Percentiles rank a stretch among this genome's conserved stretches.
phyloP scores from a whole-genome alignment of 2,329 filamentous ascomycete species.

The Rhynchosporium agropyri region DNA sequence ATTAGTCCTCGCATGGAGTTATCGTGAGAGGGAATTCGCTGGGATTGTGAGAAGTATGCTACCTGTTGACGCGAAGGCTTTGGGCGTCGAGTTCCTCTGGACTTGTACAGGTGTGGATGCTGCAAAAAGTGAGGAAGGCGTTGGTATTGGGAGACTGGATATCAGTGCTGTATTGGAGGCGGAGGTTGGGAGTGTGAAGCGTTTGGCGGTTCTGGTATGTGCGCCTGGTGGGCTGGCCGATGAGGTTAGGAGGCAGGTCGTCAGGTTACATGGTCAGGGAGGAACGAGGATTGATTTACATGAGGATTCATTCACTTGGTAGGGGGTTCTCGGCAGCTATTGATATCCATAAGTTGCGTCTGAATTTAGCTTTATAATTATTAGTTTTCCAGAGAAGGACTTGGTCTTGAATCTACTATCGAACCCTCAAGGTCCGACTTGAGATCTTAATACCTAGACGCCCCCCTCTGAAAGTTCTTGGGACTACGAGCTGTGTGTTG shows the following conservation, averaged over 20 bases:
- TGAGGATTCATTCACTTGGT: slow-evolving; percentile 22
- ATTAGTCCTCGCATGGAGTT: slow-evolving; percentile 16
- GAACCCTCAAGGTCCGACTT: too few relatives aligned
- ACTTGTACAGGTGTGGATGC: neutral
- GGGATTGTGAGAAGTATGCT: slow-evolving; percentile 8
- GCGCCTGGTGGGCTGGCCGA: slow-evolving; percentile 19
- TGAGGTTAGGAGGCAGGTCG: slow-evolving; percentile 13
- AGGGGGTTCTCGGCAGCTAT: neutral
- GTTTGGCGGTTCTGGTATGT: slow-evolving; percentile 21
- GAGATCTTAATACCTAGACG: too few relatives aligned
- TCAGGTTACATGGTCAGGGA: slow-evolving; percentile 6
- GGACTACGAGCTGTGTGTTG: too few relatives aligned
- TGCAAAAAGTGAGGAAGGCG: neutral
- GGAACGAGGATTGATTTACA: slow-evolving; percentile 18
- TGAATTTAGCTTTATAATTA: too few relatives aligned
- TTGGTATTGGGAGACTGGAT: slow-evolving; percentile 24
- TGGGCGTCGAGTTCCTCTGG: slow-evolving; percentile 9
- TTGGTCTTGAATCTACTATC: too few relatives aligned
- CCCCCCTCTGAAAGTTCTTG: too few relatives aligned
- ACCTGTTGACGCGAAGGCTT: neutral
- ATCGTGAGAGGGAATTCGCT: slow-evolving; percentile 5
- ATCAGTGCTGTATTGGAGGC: slow-evolving; percentile 31
- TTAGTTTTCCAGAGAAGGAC: too few relatives aligned
- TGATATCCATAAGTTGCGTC: too few relatives aligned
- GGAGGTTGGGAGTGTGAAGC: slow-evolving; percentile 31